Evolutionary conservation across 2,329 filamentous ascomycete species (phyloP), one percentile per base, ranked within the genome.

Genomic region (Colletotrichum caudatum): DNA sequence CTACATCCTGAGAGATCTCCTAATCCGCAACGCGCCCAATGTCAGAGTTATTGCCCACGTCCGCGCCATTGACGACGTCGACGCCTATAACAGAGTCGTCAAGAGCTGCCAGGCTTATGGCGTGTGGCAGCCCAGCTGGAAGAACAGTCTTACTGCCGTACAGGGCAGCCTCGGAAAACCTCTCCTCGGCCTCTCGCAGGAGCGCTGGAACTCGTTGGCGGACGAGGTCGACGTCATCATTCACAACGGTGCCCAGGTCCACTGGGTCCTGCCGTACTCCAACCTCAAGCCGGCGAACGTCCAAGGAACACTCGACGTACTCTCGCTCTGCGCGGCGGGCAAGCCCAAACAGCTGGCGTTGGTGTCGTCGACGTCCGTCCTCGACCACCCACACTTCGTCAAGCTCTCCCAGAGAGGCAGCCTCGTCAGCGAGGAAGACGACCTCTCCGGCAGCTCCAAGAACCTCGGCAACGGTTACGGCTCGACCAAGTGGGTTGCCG

Each of bases 391-490:
- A 44, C 85, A 97, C 83, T 98, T 93, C 78, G 87, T 96, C 66
- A 83, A 92, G 59, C 87, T 94, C 50, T 96, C 94, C 0, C 85
- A 91, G 68, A 92, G 92, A 12, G 89, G 89, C 9, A 85, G 84
- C 26, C 89, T 89, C 16, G 87, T 97, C 20, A 84, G 87, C 26
- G 54, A 57, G 33, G 95, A 98, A 80, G 86, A 86, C 78, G 91
- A 95, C 74, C 86, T 98, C 73, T 84, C 89, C 75, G 94, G 94
- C 64, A 95, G 93, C 77, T 87, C 90, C 50, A 90, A 85, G 64
- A 93, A 93, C 41, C 89, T 98, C 1, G 90, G 90, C 50, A 97
- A 93, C 1, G 95, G 95, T 6, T 98, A 98, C 77, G 95, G 95
- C 3, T 95, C 98, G 80, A 90, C 89, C 74, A 98, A 98, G 83